Conservation (phyloP, 306 rosid species). For the Begonia masoniana region DNA sequence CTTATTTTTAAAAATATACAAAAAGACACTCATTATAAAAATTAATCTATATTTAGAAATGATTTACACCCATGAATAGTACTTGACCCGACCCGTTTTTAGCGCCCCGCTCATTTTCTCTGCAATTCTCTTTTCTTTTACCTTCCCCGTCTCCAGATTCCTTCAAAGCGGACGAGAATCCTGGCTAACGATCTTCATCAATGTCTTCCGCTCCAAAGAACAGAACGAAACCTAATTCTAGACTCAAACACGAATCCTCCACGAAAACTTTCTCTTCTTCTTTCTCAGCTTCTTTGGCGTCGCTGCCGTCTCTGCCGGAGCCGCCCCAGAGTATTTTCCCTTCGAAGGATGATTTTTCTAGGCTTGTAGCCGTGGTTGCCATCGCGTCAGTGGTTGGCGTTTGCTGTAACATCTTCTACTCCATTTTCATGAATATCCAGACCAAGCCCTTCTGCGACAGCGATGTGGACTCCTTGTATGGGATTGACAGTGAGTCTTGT, state of each 20-base stretch:
- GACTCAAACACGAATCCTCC: background rate
- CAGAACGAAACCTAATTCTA: slow-evolving; percentile 16
- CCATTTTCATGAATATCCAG: slow-evolving; percentile 20
- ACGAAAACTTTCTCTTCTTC: slow-evolving; percentile 3
- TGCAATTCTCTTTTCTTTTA: no score
- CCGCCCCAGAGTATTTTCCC: slow-evolving; percentile 58
- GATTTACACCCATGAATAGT: no score
- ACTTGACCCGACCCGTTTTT: no score
- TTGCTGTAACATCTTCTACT: slow-evolving; percentile 30
- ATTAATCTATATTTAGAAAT: no score
- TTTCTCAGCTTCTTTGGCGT: slow-evolving; percentile 9
- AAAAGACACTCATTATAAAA: no score
- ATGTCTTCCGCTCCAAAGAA: slow-evolving; percentile 28
- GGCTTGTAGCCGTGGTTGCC: slow-evolving; percentile 35
- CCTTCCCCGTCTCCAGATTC: no score
- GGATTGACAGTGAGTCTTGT: slow-evolving; percentile 29
- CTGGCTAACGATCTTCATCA: background rate
- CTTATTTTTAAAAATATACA: no score
- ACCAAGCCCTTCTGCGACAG: slow-evolving; percentile 53
- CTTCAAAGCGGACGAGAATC: no score
- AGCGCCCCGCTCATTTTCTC: no score
- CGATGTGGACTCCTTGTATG: slow-evolving; percentile 18
- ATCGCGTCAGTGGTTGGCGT: slow-evolving; percentile 40
- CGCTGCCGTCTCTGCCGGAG: slow-evolving; percentile 28
- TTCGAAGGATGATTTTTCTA: slow-evolving; percentile 39